A percentile compares a stretch with the other conserved stretches of the same genome.
Evolutionary conservation across 2,329 filamentous ascomycete species (phyloP).

Genomic region (Hymenoscyphus scutula): DNA sequence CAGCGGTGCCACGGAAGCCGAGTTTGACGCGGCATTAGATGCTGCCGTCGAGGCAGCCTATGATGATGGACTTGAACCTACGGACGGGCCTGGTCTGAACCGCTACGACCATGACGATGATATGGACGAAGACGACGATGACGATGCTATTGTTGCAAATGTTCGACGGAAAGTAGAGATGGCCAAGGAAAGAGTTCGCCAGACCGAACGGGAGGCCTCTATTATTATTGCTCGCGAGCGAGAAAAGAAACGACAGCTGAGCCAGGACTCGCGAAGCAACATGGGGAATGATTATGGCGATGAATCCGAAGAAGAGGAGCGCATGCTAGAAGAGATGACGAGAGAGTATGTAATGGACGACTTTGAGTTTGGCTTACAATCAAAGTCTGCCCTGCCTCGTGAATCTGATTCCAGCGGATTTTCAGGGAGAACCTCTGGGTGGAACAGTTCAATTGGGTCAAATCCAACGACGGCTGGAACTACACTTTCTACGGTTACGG

Average conservation of each 20-base stretch:
- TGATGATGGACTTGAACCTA: constrained; percentile 82
- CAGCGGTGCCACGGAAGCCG: constrained; percentile 76
- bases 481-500: constrained; percentile 69
- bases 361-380: constrained; percentile 70
- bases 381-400: constrained; percentile 67
- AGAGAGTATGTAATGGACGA: constrained; percentile 79
- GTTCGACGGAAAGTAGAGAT: constrained; percentile 67
- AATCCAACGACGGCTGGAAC: constrained; percentile 68
- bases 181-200: constrained; percentile 71
- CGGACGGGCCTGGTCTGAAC: constrained; percentile 41
- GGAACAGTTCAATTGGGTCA: constrained; percentile 75
- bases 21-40: constrained; percentile 92
- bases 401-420: constrained; percentile 80
- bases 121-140: constrained; percentile 43
- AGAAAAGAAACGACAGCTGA: constrained; percentile 47
- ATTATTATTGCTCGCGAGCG: constrained; percentile 59
- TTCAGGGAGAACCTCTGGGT: constrained; percentile 63
- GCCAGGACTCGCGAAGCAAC: constrained; percentile 28
- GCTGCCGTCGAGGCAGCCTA: constrained; percentile 96
- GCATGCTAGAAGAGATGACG: constrained; percentile 83
- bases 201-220: constrained; percentile 68
- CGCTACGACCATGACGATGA: constrained; percentile 39
- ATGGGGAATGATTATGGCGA: constrained; percentile 61
- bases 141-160: constrained; percentile 49
- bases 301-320: constrained; percentile 69